These are phyloP conservation scores for Entomortierella parvispora DNA, from an alignment of 192 early-diverging fungal genomes.

Conservation along the genomic window DNA sequence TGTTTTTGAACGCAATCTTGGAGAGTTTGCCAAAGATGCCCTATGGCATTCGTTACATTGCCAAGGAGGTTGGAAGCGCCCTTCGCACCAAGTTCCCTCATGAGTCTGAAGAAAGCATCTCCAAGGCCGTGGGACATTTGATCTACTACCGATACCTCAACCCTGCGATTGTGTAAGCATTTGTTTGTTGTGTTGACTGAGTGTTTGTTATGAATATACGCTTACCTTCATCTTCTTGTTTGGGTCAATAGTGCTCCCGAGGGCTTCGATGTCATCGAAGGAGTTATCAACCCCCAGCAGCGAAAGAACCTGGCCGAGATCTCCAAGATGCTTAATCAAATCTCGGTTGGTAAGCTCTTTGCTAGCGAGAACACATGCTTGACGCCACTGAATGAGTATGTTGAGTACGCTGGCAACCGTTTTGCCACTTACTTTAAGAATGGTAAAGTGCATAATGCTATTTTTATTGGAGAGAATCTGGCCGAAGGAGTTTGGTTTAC, in stretches of 20 bases:
- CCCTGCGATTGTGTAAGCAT: conserved; percentile 89
- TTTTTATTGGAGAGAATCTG: conserved; percentile 3
- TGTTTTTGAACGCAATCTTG: conserved; percentile 86
- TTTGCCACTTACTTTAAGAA: conserved; percentile 90
- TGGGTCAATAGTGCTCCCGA: conserved; percentile 83
- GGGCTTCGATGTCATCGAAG: conserved; percentile 93
- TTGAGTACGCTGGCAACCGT: conserved; percentile 76
- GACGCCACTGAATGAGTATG: conserved; percentile 84
- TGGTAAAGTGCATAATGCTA: conserved; percentile 54
- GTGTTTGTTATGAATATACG: neutral
- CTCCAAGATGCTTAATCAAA: conserved; percentile 94
- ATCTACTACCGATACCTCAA: conserved; percentile 99
- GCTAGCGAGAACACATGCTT: conserved; percentile 75
- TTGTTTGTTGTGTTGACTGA: neutral
- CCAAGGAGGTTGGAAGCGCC: conserved; percentile 84
- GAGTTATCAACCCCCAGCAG: conserved; percentile 84
- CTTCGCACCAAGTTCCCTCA: conserved; percentile 86
- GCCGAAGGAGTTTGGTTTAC: neutral
- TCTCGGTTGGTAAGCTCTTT: conserved; percentile 89
- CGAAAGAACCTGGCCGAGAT: conserved; percentile 96
- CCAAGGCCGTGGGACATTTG: conserved; percentile 91
- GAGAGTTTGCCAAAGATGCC: conserved; percentile 88
- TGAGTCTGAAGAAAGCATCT: conserved; percentile 81
- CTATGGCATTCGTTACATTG: conserved; percentile 95
- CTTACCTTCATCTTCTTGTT: neutral